phyloP scores from a whole-genome alignment of 2,329 filamentous ascomycete genomes.

The Aspergillus jensenii region DNA sequence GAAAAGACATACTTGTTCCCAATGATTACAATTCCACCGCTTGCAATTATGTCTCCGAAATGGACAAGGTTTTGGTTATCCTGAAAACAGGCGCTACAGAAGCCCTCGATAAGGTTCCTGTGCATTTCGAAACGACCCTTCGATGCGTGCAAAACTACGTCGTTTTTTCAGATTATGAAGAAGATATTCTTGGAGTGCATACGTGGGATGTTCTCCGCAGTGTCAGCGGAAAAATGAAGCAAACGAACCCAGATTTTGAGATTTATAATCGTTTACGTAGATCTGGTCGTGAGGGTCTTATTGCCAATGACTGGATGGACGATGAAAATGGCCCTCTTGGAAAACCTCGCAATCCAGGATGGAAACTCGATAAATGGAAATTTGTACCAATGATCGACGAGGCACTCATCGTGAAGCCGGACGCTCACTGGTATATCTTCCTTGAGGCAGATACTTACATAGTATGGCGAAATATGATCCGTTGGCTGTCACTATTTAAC shows the following conservation, averaged over 20 bases:
- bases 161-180: slow-evolving; percentile 31
- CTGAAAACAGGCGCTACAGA: slow-evolving; percentile 32
- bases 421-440: slow-evolving; percentile 58
- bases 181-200: slow-evolving; percentile 25
- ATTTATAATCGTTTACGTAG: slow-evolving; percentile 42
- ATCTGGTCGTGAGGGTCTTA: slow-evolving; percentile 38
- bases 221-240: slow-evolving; percentile 19
- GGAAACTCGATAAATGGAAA: slow-evolving; percentile 57
- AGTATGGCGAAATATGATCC: slow-evolving; percentile 51
- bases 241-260: slow-evolving; percentile 12
- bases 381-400: slow-evolving; percentile 55
- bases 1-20: neutral
- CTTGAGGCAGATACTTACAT: slow-evolving; percentile 58
- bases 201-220: slow-evolving; percentile 27
- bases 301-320: slow-evolving; percentile 22
- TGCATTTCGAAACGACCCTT: slow-evolving; percentile 29
- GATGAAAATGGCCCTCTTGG: slow-evolving; percentile 30
- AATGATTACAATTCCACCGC: neutral
- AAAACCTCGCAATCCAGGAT: slow-evolving; percentile 42
- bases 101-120: slow-evolving; percentile 26
- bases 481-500: slow-evolving; percentile 51
- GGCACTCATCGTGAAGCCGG: slow-evolving; percentile 40
- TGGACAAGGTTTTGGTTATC: slow-evolving; percentile 28
- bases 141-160: slow-evolving; percentile 29
- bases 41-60: neutral